Evolutionary conservation across 2,329 filamentous ascomycete genomes (phyloP).

Genomic region (Claviceps pusilla): DNA sequence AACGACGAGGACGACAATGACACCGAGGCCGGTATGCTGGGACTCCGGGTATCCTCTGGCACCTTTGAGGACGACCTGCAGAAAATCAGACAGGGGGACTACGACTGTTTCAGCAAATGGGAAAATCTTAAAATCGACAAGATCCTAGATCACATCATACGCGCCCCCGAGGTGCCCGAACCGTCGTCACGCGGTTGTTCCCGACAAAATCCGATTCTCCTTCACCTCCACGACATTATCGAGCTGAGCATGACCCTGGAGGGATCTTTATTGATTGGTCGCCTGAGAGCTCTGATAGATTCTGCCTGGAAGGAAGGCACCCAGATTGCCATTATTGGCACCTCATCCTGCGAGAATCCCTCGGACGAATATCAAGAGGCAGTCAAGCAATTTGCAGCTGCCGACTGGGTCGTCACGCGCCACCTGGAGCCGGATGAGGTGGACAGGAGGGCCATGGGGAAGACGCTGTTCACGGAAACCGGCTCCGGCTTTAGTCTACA

Average conservation of each 20-base stretch:
- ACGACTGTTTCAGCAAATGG: constrained; percentile 33
- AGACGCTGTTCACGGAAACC: background rate
- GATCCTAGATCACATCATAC: constrained; percentile 41
- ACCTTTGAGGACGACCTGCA: constrained; percentile 29
- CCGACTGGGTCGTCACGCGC: constrained; percentile 26
- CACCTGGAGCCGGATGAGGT: constrained; percentile 18
- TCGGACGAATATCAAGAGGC: constrained; percentile 27
- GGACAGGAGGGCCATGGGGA: constrained; percentile 6
- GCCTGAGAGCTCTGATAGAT: constrained; percentile 58
- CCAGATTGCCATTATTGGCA: constrained; percentile 66
- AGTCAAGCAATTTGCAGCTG: constrained; percentile 23
- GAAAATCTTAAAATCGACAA: constrained; percentile 46
- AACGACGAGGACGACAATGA: constrained; percentile 22
- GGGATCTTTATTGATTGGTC: constrained; percentile 52
- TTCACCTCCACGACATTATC: constrained; percentile 68
- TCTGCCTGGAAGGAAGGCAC: constrained; percentile 56
- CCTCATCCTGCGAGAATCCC: constrained; percentile 43
- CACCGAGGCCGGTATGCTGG: constrained; percentile 17
- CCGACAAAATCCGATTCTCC: constrained; percentile 41
- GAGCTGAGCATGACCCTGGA: constrained; percentile 58
- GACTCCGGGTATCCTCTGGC: constrained; percentile 13
- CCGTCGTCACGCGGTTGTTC: constrained; percentile 13
- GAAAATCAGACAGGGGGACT: constrained; percentile 24
- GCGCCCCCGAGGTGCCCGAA: constrained; percentile 25
- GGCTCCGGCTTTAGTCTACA: constrained; percentile 12